Evolutionary conservation across 1,284 basidiomycete genomes (phyloP), one percentile per base, ranked within the genome.

Genomic region (Vanrija humicola): DNA sequence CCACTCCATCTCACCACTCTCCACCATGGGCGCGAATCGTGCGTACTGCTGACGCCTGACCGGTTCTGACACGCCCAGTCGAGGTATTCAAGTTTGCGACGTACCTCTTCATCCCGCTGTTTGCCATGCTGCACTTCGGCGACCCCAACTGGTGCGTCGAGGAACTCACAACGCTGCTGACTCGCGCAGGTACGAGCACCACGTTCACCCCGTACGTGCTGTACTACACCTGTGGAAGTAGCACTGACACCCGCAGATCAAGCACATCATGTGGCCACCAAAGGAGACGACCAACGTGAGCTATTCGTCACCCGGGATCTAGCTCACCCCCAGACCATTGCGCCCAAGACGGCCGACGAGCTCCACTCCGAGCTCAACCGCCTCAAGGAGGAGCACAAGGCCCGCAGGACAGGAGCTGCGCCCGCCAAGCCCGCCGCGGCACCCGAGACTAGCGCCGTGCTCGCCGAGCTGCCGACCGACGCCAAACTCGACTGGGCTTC

Each of bases 51-150:
- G 12, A 34, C 34, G 34, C 28, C 28, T 28, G 28, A 28, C 34
- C 34, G 14, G 34, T n/a, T 16, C 9, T n/a, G 47, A 18, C 49
- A 18, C 3, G 5, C n/a, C 16, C 40, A 75, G 73, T 93, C 54
- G 90, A 93, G 75, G 82, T 92, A 18, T 89, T 91, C 83, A 90
- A 90, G 77, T 92, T 92, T 65, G 85, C 84, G 2, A 79, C 91
- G 34, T 95, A 96, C 77, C 84, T 95, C 56, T 90, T 91, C 72
- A 86, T 94, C 62, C 92, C 92, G 0, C 83, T 94, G 50, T 80
- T 83, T 43, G 84, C 89, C 25, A 85, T 95, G 77, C 78, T 92
- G 50, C 88, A 93, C 73, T 94, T 89, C 69, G 90, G 91, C 51
- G 89, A 92, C 73, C 89, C 90, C 5, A 83, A 88, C 39, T 96